Percentiles rank a stretch among this genome's conserved stretches.
Evolutionary conservation across 345 rosid species (phyloP).

Genomic region (Streptanthus diversifolius): DNA sequence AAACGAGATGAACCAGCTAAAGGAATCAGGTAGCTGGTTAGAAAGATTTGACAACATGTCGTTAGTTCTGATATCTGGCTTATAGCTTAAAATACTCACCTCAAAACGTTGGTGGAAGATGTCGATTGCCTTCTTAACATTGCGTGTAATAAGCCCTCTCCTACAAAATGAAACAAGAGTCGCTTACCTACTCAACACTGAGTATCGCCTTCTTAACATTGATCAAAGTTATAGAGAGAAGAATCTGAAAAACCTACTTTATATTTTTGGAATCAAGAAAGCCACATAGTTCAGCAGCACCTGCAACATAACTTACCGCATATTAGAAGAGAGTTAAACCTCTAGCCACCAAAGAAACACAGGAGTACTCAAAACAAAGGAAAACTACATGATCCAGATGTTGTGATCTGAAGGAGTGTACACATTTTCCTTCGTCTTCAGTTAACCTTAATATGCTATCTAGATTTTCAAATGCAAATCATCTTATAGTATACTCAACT

Average conservation of each 20-base stretch:
- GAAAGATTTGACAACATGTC: background rate
- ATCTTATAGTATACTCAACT: background rate
- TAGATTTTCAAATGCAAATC: background rate
- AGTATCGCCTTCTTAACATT: background rate
- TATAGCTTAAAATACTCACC: constrained; percentile 42
- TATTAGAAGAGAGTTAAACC: background rate
- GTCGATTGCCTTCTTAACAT: constrained; percentile 77
- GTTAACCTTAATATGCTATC: background rate
- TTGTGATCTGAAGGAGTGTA: background rate
- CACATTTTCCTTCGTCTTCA: background rate
- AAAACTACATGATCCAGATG: background rate
- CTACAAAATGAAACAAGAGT: constrained; percentile 33
- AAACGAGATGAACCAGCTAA: background rate
- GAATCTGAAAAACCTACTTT: constrained; percentile 45
- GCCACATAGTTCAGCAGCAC: constrained; percentile 69
- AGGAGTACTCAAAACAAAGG: background rate
- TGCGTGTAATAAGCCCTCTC: constrained; percentile 90
- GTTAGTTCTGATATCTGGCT: background rate
- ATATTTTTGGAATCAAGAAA: constrained; percentile 86
- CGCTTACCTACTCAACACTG: background rate
- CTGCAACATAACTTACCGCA: constrained; percentile 41
- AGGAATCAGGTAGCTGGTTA: background rate
- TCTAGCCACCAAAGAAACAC: background rate
- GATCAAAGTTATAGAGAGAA: background rate
- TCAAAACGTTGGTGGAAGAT: constrained; percentile 75